These are phyloP conservation scores for Pleurotus giganteus DNA, from an alignment of 768 basidiomycete species.

Conservation along the genomic window DNA sequence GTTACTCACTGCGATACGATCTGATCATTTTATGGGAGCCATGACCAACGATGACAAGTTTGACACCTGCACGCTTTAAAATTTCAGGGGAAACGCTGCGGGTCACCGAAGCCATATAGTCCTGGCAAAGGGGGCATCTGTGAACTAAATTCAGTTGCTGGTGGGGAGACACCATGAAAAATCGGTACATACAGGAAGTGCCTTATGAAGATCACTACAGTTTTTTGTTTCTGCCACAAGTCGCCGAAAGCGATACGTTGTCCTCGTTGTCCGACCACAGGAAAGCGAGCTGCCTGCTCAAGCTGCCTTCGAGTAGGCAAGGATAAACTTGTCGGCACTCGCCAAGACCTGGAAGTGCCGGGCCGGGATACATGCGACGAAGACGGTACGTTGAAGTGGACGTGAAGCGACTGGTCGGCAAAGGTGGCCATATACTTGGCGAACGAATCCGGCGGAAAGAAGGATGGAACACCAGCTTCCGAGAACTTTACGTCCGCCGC, in stretches of 20 bases:
- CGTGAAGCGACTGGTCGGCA: conserved; percentile 8
- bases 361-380: not conserved
- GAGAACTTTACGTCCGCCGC: not conserved
- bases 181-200: conserved; percentile 46
- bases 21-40: conserved; percentile 64
- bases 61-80: conserved; percentile 47
- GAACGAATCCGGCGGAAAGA: conserved; percentile 4
- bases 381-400: conserved; percentile 4
- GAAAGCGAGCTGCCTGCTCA: conserved; percentile 38
- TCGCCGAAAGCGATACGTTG: conserved; percentile 52
- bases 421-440: conserved; percentile 2
- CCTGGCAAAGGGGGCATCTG: conserved; percentile 59
- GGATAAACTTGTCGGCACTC: not conserved
- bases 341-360: conserved; percentile 1
- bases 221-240: conserved; percentile 45
- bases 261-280: conserved; percentile 55
- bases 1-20: conserved; percentile 41
- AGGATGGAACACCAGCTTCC: not conserved
- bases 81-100: conserved; percentile 44
- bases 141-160: not conserved
- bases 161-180: not conserved
- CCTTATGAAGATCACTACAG: conserved; percentile 66
- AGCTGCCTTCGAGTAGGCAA: conserved; percentile 13
- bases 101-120: conserved; percentile 65
- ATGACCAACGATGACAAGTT: conserved; percentile 62